These are phyloP conservation scores for Diplocarpon rosae DNA, from an alignment of 2,329 filamentous ascomycete species.

Conservation along the genomic window DNA sequence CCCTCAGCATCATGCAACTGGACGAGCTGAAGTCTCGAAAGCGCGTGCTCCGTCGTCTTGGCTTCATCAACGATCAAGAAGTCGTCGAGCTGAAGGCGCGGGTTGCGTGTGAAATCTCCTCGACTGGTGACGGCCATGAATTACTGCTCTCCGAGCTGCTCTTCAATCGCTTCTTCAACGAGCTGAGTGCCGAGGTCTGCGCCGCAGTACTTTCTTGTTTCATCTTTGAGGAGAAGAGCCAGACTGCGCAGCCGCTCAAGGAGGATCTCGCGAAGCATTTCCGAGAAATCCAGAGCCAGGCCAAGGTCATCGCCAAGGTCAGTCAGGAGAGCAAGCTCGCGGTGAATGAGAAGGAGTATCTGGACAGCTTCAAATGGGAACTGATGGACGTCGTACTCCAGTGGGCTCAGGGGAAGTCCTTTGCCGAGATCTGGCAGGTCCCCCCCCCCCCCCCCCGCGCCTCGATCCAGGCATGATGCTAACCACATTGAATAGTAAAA, in stretches of 20 bases:
- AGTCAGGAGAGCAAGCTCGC: constrained; percentile 88
- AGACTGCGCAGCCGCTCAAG: constrained; percentile 60
- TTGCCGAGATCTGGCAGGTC: constrained; percentile 88
- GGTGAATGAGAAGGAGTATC: constrained; percentile 91
- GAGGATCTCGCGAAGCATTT: constrained; percentile 82
- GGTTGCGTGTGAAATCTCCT: constrained; percentile 95
- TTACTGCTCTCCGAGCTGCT: constrained; percentile 84
- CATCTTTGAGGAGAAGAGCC: constrained; percentile 90
- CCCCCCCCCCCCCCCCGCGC: neutral
- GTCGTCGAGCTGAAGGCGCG: constrained; percentile 95
- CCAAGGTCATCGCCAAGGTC: constrained; percentile 81
- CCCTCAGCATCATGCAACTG: constrained; percentile 80
- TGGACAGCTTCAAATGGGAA: constrained; percentile 81
- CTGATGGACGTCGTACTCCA: constrained; percentile 92
- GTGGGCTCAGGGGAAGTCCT: constrained; percentile 84
- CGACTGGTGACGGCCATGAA: constrained; percentile 72
- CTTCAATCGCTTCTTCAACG: constrained; percentile 98
- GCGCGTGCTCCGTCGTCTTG: constrained; percentile 83
- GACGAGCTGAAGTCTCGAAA: constrained; percentile 96
- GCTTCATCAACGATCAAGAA: constrained; percentile 91
- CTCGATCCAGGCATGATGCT: constrained; percentile 14
- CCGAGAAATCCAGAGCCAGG: constrained; percentile 77
- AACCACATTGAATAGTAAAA: constrained; percentile 56
- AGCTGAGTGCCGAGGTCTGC: constrained; percentile 76
- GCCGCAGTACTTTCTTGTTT: constrained; percentile 85